Evolutionary conservation across 495 filamentous ascomycete genomes (phyloP).

Genomic region (Trichocladium uniseriatum): DNA sequence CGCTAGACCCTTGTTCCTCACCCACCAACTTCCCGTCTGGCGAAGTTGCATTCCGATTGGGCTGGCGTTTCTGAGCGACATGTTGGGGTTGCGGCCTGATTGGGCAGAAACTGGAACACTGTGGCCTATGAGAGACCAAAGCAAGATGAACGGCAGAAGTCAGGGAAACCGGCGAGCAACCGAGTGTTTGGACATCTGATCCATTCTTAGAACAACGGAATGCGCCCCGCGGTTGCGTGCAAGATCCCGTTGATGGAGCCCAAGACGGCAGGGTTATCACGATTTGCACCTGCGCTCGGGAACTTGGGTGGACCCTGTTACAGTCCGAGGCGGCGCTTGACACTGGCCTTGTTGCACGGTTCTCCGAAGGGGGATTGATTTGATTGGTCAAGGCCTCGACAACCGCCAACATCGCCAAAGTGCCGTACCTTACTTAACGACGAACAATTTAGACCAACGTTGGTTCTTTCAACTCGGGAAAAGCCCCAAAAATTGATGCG

Average conservation of each 20-base stretch:
- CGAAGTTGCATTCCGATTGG: neutral
- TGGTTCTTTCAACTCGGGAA: too few species aligned
- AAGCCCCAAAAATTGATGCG: too few species aligned
- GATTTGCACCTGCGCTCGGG: slow-evolving; percentile 17
- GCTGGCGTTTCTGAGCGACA: neutral
- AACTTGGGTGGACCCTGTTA: neutral
- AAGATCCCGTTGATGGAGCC: slow-evolving; percentile 1
- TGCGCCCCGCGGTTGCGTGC: neutral
- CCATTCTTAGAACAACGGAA: slow-evolving; percentile 16
- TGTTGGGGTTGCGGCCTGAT: neutral
- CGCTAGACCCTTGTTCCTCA: neutral
- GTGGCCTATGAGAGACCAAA: neutral
- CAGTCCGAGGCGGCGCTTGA: neutral
- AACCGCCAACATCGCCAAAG: too few species aligned
- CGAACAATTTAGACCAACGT: too few species aligned
- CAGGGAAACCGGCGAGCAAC: neutral
- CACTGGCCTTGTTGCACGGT: neutral
- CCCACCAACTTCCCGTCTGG: neutral
- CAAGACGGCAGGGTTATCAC: slow-evolving; percentile 5
- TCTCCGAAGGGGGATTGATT: neutral
- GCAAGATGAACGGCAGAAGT: neutral
- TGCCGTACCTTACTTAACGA: too few species aligned
- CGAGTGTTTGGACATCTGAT: slow-evolving; percentile 2
- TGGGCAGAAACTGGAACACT: neutral
- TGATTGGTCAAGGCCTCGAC: neutral